Base-by-base conservation (phyloP, 108 stramenopile species). In the Nitzschia inconspicua region DNA sequence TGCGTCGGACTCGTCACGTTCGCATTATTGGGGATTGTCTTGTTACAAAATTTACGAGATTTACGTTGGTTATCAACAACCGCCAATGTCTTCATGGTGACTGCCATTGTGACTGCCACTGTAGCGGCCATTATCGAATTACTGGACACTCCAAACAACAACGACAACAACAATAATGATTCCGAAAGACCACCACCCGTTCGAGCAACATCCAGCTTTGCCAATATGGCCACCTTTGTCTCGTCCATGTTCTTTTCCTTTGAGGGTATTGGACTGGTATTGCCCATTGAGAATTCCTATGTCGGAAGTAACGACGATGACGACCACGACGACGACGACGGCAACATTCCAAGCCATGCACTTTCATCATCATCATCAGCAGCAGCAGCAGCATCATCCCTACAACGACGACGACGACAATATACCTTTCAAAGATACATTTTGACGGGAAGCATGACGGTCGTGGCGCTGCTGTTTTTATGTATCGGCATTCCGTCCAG, bases 201-300 rank as follows among this genome's bases (percentile, higher is more conserved):
- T 26, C 20, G 8, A 4, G 29, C 30, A 11, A 56, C 65, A 2
- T 14, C 53, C 26, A 43, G 57, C 34, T 34, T 25, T 22, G 65
- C 54, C 20, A 31, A 22, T 8, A 43, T 76, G 4, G 60, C 57
- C 25, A 59, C 63, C 32, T 76, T 76, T 49, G 49, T 49, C 9
- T 25, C 44, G 10, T 47, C 28, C 49, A 70, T 76, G 63, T 76
- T 76, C 40, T 76, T 69, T 47, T 52, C 74, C 0, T 76, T 76
- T 60, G 74, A 76, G 40, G 74, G 74, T 0, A 76, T 76, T 68
- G 74, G 74, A 5, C 44, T 76, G 31, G 74, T 76, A 9, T 25
- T 76, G 36, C 74, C 74, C 11, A 49, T 76, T 7, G 74, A 76
- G 46, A 76, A 76, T 44, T 40, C 48, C 8, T 76, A 46, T 39